These are phyloP conservation scores for Phytophthora idaei DNA, from an alignment of 352 stramenopile genomes.

Conservation along the genomic window DNA sequence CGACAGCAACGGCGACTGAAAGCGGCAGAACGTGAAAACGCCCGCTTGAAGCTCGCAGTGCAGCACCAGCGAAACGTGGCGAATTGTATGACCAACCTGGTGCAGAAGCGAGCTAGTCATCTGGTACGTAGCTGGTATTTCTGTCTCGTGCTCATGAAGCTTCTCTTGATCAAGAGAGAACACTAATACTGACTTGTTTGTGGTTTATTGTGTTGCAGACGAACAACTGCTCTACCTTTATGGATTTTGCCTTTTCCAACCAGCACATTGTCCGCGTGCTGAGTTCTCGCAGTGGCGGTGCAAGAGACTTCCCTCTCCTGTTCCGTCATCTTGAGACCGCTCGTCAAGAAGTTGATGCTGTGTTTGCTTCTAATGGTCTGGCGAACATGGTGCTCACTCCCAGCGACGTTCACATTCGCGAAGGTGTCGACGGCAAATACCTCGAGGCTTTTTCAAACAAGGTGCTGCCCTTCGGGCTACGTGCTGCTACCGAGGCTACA, in stretches of 20 bases:
- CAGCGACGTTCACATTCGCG: constrained; percentile 39
- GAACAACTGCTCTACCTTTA: constrained; percentile 35
- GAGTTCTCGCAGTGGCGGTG: constrained; percentile 23
- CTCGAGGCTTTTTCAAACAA: constrained; percentile 51
- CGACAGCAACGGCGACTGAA: constrained; percentile 45
- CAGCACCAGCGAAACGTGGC: constrained; percentile 40
- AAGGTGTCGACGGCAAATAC: constrained; percentile 44
- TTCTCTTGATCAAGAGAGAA: neutral
- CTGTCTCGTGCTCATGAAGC: neutral
- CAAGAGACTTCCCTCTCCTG: constrained; percentile 35
- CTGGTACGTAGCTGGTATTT: constrained; percentile 17
- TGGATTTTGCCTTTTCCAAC: constrained; percentile 27
- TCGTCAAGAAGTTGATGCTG: constrained; percentile 34
- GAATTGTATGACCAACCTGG: constrained; percentile 26
- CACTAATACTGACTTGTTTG: constrained; percentile 2
- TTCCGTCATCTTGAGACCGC: constrained; percentile 38
- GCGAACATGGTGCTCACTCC: constrained; percentile 39
- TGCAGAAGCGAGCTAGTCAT: constrained; percentile 32
- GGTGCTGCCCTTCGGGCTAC: constrained; percentile 48
- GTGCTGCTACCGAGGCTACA: constrained; percentile 33
- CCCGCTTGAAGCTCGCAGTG: constrained; percentile 45
- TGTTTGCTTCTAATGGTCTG: constrained; percentile 42
- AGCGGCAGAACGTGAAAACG: constrained; percentile 46
- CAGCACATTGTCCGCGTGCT: constrained; percentile 24
- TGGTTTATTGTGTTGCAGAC: constrained; percentile 19